These are phyloP conservation scores for Crithidia bombi DNA, from an alignment of 208 protist species.

Conservation along the genomic window DNA sequence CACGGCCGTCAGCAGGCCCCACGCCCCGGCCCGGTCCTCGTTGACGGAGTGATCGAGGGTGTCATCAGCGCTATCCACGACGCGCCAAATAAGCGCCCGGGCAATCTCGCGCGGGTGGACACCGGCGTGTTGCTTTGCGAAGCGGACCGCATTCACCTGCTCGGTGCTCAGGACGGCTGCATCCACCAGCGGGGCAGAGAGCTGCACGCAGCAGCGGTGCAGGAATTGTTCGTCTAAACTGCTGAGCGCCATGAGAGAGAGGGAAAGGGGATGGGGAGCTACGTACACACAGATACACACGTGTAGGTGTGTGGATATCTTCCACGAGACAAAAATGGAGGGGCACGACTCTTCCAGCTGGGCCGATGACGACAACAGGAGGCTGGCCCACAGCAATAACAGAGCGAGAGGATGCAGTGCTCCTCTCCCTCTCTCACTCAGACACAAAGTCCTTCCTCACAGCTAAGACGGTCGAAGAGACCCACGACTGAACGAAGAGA, in stretches of 20 bases:
- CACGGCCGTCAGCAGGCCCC: conserved; percentile 70
- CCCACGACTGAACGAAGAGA: too few species aligned
- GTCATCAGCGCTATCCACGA: conserved; percentile 78
- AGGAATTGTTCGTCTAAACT: conserved; percentile 63
- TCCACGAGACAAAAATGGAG: too few species aligned
- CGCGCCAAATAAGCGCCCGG: conserved; percentile 78
- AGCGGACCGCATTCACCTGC: conserved; percentile 61
- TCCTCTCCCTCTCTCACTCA: too few species aligned
- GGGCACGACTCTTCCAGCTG: too few species aligned
- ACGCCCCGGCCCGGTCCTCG: conserved; percentile 75
- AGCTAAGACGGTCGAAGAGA: too few species aligned
- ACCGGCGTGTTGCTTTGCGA: conserved; percentile 70
- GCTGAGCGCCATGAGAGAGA: conserved; percentile 38
- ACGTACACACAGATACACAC: background rate
- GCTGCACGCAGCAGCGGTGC: conserved; percentile 85
- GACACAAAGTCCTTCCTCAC: too few species aligned
- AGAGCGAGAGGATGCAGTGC: too few species aligned
- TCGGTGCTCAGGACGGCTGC: conserved; percentile 53
- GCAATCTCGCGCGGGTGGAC: conserved; percentile 66
- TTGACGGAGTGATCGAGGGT: conserved; percentile 34
- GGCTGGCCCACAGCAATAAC: too few species aligned
- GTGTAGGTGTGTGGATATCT: too few species aligned
- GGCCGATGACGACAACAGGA: too few species aligned
- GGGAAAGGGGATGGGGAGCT: background rate
- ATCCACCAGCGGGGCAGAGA: conserved; percentile 66